A percentile compares a stretch with the other conserved stretches of the same genome.
phyloP scores from a whole-genome alignment of 768 basidiomycete genomes.

The Leccinum longicurvipes region DNA sequence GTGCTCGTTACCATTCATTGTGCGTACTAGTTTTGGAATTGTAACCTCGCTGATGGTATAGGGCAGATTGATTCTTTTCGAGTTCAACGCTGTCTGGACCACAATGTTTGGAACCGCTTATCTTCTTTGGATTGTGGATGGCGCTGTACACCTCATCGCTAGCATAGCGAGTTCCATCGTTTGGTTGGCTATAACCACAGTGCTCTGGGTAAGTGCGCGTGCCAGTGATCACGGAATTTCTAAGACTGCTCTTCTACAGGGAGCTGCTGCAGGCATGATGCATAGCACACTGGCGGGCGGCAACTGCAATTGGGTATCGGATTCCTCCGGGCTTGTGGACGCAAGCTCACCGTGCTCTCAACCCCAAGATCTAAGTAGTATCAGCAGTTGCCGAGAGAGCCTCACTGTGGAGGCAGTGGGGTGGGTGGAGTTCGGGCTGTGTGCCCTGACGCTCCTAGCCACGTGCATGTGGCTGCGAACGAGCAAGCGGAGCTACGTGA shows the following conservation, averaged over 20 bases:
- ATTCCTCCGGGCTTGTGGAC: slow-evolving; percentile 28
- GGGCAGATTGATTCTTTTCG: slow-evolving; percentile 51
- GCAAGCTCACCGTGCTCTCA: slow-evolving; percentile 23
- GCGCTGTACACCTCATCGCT: slow-evolving; percentile 65
- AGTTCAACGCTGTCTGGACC: slow-evolving; percentile 75
- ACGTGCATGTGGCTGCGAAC: slow-evolving; percentile 53
- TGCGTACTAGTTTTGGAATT: slow-evolving; percentile 32
- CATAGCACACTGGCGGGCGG: slow-evolving; percentile 59
- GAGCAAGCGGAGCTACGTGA: slow-evolving; percentile 37
- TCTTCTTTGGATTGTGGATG: slow-evolving; percentile 66
- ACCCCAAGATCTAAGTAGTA: slow-evolving; percentile 19
- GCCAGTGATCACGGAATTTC: neutral
- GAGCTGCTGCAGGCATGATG: slow-evolving; percentile 64
- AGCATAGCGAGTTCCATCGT: slow-evolving; percentile 73
- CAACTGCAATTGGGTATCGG: slow-evolving; percentile 50
- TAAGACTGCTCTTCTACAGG: slow-evolving; percentile 40
- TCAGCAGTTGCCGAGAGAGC: slow-evolving; percentile 61
- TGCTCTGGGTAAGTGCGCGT: slow-evolving; percentile 57
- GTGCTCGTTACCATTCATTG: slow-evolving; percentile 61
- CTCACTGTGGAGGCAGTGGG: slow-evolving; percentile 72
- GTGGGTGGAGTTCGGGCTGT: slow-evolving; percentile 72
- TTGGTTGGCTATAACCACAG: slow-evolving; percentile 64
- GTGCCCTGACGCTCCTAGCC: slow-evolving; percentile 49
- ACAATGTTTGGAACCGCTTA: slow-evolving; percentile 66
- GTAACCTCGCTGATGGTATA: slow-evolving; percentile 4